These are phyloP conservation scores for Selenicereus undatus DNA, from an alignment of 148 eudicot species.

Conservation along the genomic window DNA sequence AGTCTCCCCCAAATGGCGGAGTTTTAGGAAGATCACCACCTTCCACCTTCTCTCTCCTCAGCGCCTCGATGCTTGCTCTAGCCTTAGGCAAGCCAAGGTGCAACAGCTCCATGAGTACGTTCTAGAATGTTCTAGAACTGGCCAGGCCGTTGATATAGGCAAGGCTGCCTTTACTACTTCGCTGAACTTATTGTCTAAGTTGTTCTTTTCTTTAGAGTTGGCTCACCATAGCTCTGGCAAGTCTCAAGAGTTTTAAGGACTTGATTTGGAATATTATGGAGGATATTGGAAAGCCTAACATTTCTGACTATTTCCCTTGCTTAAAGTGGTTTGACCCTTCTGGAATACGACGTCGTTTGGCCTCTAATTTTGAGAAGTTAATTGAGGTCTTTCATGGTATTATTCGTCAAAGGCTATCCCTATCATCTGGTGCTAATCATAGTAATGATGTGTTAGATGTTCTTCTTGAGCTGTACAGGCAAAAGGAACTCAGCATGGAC, in stretches of 20 bases:
- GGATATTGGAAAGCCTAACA: slow-evolving; percentile 43
- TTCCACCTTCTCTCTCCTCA: slow-evolving; percentile 20
- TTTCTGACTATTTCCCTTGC: slow-evolving; percentile 41
- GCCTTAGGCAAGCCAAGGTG: slow-evolving; percentile 23
- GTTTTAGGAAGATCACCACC: slow-evolving; percentile 16
- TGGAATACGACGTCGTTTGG: slow-evolving; percentile 39
- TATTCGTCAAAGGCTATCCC: slow-evolving; percentile 1
- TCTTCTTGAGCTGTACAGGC: slow-evolving; percentile 17
- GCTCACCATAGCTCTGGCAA: slow-evolving; percentile 11
- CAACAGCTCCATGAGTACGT: slow-evolving; percentile 12
- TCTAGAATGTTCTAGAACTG: slow-evolving; percentile 2
- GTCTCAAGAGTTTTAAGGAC: slow-evolving; percentile 22
- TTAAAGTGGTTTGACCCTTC: slow-evolving; percentile 40
- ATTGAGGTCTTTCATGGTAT: slow-evolving; percentile 40
- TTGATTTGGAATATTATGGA: slow-evolving; percentile 26
- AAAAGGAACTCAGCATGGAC: slow-evolving; percentile 11
- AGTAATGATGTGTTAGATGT: slow-evolving; percentile 18
- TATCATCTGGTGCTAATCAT: neutral
- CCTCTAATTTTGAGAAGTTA: slow-evolving; percentile 44
- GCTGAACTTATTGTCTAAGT: slow-evolving; percentile 15
- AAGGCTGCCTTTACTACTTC: slow-evolving; percentile 22
- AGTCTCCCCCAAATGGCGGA: slow-evolving; percentile 18
- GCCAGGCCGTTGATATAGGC: slow-evolving; percentile 22
- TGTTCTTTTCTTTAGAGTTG: slow-evolving; percentile 18
- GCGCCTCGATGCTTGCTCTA: slow-evolving; percentile 16